phyloP scores from a whole-genome alignment of 129 eudicot species.

The Dittrichia graveolens region DNA sequence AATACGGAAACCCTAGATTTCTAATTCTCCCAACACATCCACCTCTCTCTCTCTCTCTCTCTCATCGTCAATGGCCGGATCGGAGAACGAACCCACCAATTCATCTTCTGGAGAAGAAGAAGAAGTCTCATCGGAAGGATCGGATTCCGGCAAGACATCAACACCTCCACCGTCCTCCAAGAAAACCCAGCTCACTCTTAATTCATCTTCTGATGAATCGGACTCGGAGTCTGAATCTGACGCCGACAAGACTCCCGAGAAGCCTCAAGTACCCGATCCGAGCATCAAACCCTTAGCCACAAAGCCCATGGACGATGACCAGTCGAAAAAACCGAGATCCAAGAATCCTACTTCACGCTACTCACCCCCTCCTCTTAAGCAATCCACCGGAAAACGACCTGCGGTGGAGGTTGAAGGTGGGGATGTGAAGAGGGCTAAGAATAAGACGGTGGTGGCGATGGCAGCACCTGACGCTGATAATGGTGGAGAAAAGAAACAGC shows the following conservation, averaged over 20 bases:
- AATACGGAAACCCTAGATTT: slow-evolving; percentile 29
- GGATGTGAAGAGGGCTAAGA: slow-evolving; percentile 42
- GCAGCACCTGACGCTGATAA: slow-evolving; percentile 35
- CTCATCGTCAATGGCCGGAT: slow-evolving; percentile 38
- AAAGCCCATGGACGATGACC: slow-evolving; percentile 38
- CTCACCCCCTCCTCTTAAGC: slow-evolving; percentile 25
- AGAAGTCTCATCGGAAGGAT: slow-evolving; percentile 27
- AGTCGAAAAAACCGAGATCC: slow-evolving; percentile 44
- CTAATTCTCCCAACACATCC: background rate
- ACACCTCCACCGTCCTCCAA: slow-evolving; percentile 28
- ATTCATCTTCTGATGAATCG: slow-evolving; percentile 28
- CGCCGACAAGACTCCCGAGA: slow-evolving; percentile 16
- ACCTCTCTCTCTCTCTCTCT: background rate
- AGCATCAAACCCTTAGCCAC: slow-evolving; percentile 41
- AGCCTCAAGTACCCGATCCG: slow-evolving; percentile 26
- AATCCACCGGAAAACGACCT: slow-evolving; percentile 45
- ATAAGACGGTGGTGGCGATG: slow-evolving; percentile 33
- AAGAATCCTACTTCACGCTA: slow-evolving; percentile 35
- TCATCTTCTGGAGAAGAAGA: slow-evolving; percentile 38
- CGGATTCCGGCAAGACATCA: slow-evolving; percentile 34
- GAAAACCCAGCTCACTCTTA: slow-evolving; percentile 12
- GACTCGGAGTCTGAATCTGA: slow-evolving; percentile 36
- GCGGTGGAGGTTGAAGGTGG: slow-evolving; percentile 29
- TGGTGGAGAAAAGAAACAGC: slow-evolving; percentile 35
- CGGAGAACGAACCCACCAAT: slow-evolving; percentile 32